These are phyloP conservation scores for Populus pruinosa DNA, from an alignment of 345 rosid species.

Conservation along the genomic window DNA sequence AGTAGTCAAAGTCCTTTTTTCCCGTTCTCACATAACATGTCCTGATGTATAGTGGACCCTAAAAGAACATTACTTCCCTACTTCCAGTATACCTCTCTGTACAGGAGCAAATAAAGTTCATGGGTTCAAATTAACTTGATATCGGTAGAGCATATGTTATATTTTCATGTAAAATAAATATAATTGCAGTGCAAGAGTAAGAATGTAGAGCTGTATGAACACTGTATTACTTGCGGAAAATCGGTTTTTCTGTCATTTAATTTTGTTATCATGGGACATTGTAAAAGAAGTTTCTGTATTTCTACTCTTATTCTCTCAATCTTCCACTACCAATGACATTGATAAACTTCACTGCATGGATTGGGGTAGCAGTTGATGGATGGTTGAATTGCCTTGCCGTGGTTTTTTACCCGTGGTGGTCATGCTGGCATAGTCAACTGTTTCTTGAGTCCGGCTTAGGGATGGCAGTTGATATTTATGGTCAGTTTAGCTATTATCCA, in stretches of 20 bases:
- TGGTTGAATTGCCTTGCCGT: background rate
- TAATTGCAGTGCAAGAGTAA: background rate
- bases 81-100: background rate
- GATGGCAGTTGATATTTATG: no score
- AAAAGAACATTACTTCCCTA: background rate
- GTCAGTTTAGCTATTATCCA: no score
- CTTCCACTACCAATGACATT: background rate
- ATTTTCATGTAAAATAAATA: background rate
- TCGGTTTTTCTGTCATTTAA: background rate
- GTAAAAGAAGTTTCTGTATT: background rate
- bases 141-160: background rate
- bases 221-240: background rate
- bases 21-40: background rate
- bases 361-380: background rate
- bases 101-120: background rate
- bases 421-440: background rate
- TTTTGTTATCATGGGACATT: background rate
- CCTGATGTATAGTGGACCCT: background rate
- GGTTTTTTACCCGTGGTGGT: no score
- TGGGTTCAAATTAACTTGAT: background rate
- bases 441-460: background rate
- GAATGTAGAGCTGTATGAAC: background rate
- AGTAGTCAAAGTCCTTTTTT: slow-evolving; percentile 24
- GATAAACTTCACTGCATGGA: background rate
- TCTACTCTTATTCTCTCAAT: background rate